Evolutionary conservation across 2,329 filamentous ascomycete species (phyloP).

Genomic region (Coniochaeta prunicola): DNA sequence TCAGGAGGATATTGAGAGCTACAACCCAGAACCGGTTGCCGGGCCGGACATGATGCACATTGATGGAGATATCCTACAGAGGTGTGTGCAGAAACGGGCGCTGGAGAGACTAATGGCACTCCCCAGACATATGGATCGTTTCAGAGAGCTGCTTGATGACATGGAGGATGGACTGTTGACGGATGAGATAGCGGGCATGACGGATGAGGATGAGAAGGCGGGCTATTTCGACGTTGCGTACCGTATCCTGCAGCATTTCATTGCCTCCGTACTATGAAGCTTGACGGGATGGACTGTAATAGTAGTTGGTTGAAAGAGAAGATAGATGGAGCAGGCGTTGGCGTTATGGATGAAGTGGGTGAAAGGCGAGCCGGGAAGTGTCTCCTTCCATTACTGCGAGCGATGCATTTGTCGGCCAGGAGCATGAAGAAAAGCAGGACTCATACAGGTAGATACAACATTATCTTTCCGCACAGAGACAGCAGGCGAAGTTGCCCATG

Average conservation of each 20-base stretch:
- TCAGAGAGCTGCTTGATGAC: constrained; percentile 40
- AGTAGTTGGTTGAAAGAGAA: constrained; percentile 1
- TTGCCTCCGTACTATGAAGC: constrained; percentile 39
- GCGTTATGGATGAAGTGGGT: background rate
- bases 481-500: background rate
- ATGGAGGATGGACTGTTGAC: constrained; percentile 40
- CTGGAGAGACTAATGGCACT: constrained; percentile 34
- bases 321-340: background rate
- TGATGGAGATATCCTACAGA: constrained; percentile 57
- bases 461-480: no score
- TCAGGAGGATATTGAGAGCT: constrained; percentile 18
- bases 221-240: constrained; percentile 44
- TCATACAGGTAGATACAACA: background rate
- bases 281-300: background rate
- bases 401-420: background rate
- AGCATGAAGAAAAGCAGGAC: background rate
- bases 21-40: constrained; percentile 28
- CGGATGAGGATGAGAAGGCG: constrained; percentile 9
- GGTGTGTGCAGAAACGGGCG: constrained; percentile 39
- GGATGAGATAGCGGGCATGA: constrained; percentile 17
- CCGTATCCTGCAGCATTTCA: constrained; percentile 44
- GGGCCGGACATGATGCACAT: constrained; percentile 50
- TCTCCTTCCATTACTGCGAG: background rate
- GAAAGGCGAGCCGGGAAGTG: background rate
- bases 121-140: constrained; percentile 26